These are phyloP conservation scores for Leccinum incarnatum DNA, from an alignment of 768 basidiomycete genomes.

Conservation along the genomic window DNA sequence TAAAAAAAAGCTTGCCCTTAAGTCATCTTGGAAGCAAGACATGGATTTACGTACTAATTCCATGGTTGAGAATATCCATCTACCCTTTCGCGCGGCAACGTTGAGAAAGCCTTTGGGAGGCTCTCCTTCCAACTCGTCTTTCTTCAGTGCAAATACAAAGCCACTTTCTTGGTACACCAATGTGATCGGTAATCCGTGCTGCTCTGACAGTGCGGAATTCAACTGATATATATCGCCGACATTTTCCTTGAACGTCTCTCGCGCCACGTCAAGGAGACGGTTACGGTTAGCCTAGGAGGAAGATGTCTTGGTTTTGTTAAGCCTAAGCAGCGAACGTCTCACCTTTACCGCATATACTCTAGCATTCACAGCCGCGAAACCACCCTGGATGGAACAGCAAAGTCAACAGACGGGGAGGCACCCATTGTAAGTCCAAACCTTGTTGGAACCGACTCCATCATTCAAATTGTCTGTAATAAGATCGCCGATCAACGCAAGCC, in stretches of 20 bases:
- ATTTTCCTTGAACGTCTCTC: slow-evolving; percentile 94
- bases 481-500: slow-evolving; percentile 59
- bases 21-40: background rate
- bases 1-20: background rate
- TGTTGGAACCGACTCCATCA: slow-evolving; percentile 59
- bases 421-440: slow-evolving; percentile 40
- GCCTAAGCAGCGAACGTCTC: background rate
- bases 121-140: slow-evolving; percentile 46
- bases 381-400: slow-evolving; percentile 44
- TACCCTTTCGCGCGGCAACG: slow-evolving; percentile 59
- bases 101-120: slow-evolving; percentile 75
- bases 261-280: slow-evolving; percentile 86
- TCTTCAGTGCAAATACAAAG: slow-evolving; percentile 72
- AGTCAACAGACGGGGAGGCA: background rate
- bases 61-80: slow-evolving; percentile 74
- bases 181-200: slow-evolving; percentile 61
- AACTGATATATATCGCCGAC: slow-evolving; percentile 81
- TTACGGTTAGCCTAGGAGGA: slow-evolving; percentile 65
- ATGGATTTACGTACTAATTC: slow-evolving; percentile 59
- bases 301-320: background rate
- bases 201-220: slow-evolving; percentile 54
- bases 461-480: slow-evolving; percentile 66
- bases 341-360: slow-evolving; percentile 89
- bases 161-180: slow-evolving; percentile 71
- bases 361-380: slow-evolving; percentile 70